Base-by-base conservation (phyloP, 169 alveolate genomes). In the Plasmodium adleri region DNA sequence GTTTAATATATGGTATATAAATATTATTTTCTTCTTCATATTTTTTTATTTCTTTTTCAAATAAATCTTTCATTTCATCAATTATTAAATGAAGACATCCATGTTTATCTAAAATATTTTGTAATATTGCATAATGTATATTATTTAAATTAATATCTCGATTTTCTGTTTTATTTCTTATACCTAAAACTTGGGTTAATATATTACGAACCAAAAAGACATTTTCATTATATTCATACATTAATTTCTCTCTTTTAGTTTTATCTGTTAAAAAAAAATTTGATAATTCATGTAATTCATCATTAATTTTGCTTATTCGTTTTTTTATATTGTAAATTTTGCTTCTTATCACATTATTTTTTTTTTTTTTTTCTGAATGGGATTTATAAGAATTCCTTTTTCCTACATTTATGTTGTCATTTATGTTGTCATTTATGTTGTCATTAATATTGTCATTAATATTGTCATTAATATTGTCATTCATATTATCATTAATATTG, bases 1-100 rank as follows among this genome's bases (percentile, higher is more conserved):
- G 78, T 26, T 60, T 67, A 22, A 80, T 32, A 60, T 80, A 80
- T 17, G 90, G 90, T 12, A 80, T 68, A 58, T 80, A 80, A 10
- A 80, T 80, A 59, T 80, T 80, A 28, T 54, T 32, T 60, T 80
- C 90, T 24, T 59, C n/a, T n/a, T 80, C 83, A 26, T 80, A 80
- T 50, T 80, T 80, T 60, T 80, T 67, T 71, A 80, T 17, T n/a
- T 80, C 90, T 24, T 59, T 67, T 39, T 80, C 64, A 60, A 80
- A 80, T n/a, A 80, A 26, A 54, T 32, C 26, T 71, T 22, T 56
- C 90, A 80, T 80, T 59, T 80, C 90, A 8, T 67, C 90, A 45
- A 80, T 56, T 28, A 80, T 80, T 39, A 80, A 52, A 17, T 62
- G 50, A 12, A 80, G 59, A 49, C 60, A 67, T 24, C 90, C 68